Conservation (phyloP, 495 filamentous ascomycete genomes). For the Trichoderma gamsii region DNA sequence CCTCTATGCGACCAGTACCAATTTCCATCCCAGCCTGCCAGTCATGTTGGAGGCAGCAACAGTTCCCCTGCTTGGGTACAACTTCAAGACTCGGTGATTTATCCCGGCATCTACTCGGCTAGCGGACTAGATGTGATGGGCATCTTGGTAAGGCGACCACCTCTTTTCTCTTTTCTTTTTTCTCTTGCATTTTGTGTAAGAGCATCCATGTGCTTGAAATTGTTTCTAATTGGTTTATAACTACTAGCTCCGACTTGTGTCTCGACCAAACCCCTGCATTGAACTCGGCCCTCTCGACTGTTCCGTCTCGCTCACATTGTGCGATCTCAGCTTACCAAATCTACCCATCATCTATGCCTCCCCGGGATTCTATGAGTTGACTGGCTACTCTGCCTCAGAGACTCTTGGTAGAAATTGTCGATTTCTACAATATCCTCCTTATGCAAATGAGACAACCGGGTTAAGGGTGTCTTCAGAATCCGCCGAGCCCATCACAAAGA, state of each 20-base stretch:
- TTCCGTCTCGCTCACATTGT: constrained; percentile 43
- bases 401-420: constrained; percentile 46
- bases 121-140: constrained; percentile 43
- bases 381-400: constrained; percentile 39
- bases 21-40: neutral
- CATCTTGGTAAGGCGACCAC: constrained; percentile 36
- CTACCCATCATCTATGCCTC: constrained; percentile 46
- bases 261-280: constrained; percentile 39
- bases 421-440: constrained; percentile 46
- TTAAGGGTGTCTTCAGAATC: constrained; percentile 27
- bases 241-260: constrained; percentile 32
- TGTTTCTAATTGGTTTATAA: neutral
- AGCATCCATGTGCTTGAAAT: neutral
- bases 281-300: constrained; percentile 42
- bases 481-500: constrained; percentile 30
- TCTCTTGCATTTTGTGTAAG: constrained; percentile 3
- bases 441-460: constrained; percentile 25
- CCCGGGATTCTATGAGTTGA: constrained; percentile 36
- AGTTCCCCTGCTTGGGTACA: neutral
- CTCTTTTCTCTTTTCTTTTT: neutral
- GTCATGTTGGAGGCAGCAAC: neutral
- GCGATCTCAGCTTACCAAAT: constrained; percentile 39
- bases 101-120: constrained; percentile 41
- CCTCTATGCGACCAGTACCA: neutral
- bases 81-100: constrained; percentile 35